Percentiles rank a stretch among this genome's conserved stretches.
These are phyloP conservation scores for Podila verticillata DNA, from an alignment of 192 early-diverging fungal species.

Conservation along the genomic window DNA sequence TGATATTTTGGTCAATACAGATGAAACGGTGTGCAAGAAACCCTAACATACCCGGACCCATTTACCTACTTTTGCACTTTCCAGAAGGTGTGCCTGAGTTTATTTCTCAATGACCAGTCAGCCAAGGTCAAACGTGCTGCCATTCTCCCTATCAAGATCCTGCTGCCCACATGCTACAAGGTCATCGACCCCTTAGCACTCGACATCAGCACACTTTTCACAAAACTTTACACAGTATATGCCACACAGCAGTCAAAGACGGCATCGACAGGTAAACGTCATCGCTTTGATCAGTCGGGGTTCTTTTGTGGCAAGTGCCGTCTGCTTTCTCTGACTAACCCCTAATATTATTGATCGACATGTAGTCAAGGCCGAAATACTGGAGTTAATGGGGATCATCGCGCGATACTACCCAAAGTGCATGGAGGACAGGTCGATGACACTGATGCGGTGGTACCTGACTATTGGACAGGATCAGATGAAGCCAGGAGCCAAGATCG, in stretches of 20 bases:
- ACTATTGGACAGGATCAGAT: constrained; percentile 40
- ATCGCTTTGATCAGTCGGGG: constrained; percentile 2
- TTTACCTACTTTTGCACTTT: not conserved
- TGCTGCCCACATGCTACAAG: constrained; percentile 33
- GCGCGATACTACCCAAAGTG: constrained; percentile 45
- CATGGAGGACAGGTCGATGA: constrained; percentile 1
- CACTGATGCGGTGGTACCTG: constrained; percentile 48
- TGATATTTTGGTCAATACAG: too few relatives aligned
- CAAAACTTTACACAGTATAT: constrained; percentile 22
- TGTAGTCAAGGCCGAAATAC: constrained; percentile 52
- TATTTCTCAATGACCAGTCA: constrained; percentile 41
- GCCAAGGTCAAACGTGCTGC: constrained; percentile 47
- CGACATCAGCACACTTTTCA: constrained; percentile 32
- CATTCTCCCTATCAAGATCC: constrained; percentile 48
- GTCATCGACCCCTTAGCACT: constrained; percentile 46
- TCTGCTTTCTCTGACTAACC: not conserved
- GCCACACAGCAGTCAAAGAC: constrained; percentile 35
- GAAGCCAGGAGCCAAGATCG: constrained; percentile 32
- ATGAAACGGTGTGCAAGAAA: too few relatives aligned
- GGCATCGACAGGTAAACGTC: constrained; percentile 16
- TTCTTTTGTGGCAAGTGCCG: not conserved
- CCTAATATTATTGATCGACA: not conserved
- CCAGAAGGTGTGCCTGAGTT: constrained; percentile 30
- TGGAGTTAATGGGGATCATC: constrained; percentile 56
- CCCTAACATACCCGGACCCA: too few relatives aligned